Evolutionary conservation across 371 early-diverging fungal species (phyloP), one percentile per base, ranked within the genome.

Genomic region (Choanephora cucurbitarum): DNA sequence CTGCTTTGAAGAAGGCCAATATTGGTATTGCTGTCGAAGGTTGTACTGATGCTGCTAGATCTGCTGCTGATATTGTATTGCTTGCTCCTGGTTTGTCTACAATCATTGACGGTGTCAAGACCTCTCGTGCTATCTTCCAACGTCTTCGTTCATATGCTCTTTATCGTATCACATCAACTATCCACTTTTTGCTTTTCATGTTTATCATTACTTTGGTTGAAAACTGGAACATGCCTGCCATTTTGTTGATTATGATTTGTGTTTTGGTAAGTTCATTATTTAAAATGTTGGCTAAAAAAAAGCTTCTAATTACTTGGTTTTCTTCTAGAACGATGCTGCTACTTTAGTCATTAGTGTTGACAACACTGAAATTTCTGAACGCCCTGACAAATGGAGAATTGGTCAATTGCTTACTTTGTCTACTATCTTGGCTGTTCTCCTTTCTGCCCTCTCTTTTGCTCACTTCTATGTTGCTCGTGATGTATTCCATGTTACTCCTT

Each of bases 11-110:
- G 73, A 89, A 90, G 69, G 91, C 93, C 47, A 86, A 93, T 72
- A 90, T 91, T 43, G 94, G 92, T 59, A 91, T 91, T 65, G 93
- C 93, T 33, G 91, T 94, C 51, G 85, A 89, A 44, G 90, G 90
- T 28, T 90, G 91, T 66, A 94, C 96, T 11, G 97, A 96, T 70
- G 95, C 95, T n/a, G 94, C 95, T 32, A 89, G 96, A 28, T 88
- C 92, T n/a, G 96, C 96, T 28, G 89, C 95, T 41, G 96, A 97
- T 71, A 95, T 96, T 73, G 94, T 97, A 5, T 74, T 97, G 58
- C 71, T 92, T 41, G 92, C 91, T 23, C 86, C 91, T 13, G 94
- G 95, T 48, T 82, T 96, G 31, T 86, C 89, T 37, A 92, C 95
- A 0, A 96, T 96, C 61, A 88, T 90, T 45, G 91, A 92, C 66